Evolutionary conservation across 2,329 filamentous ascomycete species (phyloP), one percentile per base, ranked within the genome.

Genomic region (Paraphaeosphaeria minitans): DNA sequence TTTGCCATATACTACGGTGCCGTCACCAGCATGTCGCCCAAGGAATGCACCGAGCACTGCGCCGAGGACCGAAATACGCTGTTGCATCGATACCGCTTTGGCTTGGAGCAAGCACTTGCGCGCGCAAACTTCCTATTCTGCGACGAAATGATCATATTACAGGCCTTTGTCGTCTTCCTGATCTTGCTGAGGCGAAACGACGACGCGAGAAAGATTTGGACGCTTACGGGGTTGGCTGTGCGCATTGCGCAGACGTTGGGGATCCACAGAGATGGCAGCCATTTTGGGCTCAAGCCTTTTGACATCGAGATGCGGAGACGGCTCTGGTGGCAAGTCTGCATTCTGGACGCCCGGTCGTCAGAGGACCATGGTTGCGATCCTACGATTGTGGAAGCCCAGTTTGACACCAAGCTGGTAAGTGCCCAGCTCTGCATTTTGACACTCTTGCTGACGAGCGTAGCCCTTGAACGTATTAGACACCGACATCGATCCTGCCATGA

Each of bases 361-460:
- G 87, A 89, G 66, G 85, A 89, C 58, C 85, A 89, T 66, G 86
- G 86, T 0, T 85, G 84, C 22, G 86, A 89, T 59, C 83, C 85
- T 2, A 84, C 83, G 0, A 87, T 89, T 43, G 72, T 81, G 2
- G 80, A 84, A 50, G 80, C 82, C 13, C 81, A 81, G 12, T 89
- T 85, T 64, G 87, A 90, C 66, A 88, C 87, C 0, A 81, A 82
- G 42, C 77, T 85, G 70, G 73, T 72, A 58, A 7, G 68, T 61
- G n/a, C 6, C 2, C 24, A 14, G 9, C 10, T 27, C 31, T 14
- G 4, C 3, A 1, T 13, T 12, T 10, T 12, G 0, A 19, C 7
- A 13, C 21, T 13, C 41, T 59, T 66, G 52, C 71, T 55, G 51
- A 58, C 24, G 10, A 8, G 3, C 14, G 14, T 22, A 75, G 72